Base-by-base conservation (phyloP, 768 basidiomycete species). In the Obba rivulosa region DNA sequence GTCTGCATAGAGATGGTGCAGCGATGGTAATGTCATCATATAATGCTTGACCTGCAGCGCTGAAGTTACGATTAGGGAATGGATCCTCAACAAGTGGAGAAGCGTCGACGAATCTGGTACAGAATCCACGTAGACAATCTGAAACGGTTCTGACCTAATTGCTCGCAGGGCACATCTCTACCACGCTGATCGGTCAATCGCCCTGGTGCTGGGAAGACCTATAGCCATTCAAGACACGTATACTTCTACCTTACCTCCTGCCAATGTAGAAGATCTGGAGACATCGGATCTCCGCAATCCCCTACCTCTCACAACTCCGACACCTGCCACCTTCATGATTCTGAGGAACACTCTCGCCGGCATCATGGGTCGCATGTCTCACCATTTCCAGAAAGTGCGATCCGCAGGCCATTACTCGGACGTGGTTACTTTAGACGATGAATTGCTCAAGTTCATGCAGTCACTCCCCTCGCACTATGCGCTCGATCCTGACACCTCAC, bases 101-200 rank as follows among this genome's bases (percentile, higher is more conserved):
- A 96, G 58, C 78, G 94, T 41, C 78, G 93, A 50, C 80, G 92
- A 24, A 84, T 95, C 55, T 97, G 93, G 93, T 89, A 66, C 53
- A 61, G 57, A 28, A 7, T 3, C 22, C 24, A 17, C 20, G 20
- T 34, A 18, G 37, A 25, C 18, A 23, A 31, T 8, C 14, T 17
- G 4, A 9, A 31, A n/a, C n/a, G n/a, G n/a, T n/a, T n/a, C 8
- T 35, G 7, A 39, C 45, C 10, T 45, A 43, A 45, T 20, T 43
- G 34, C 41, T 41, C 28, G 34, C 64, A 85, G 87, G 88, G 85
- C 89, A 3, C 90, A 91, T 63, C 69, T 96, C 1, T 94, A 95
- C 62, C 93, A 97, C 62, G 92, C 93, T 3, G 93, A 96, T 66
- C 82, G 91, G 42, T 89, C 92, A 10, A 92, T 90, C 65, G 91